Evolutionary conservation across 495 filamentous ascomycete species (phyloP).

Genomic region (Podospora bellae-mahoneyi): DNA sequence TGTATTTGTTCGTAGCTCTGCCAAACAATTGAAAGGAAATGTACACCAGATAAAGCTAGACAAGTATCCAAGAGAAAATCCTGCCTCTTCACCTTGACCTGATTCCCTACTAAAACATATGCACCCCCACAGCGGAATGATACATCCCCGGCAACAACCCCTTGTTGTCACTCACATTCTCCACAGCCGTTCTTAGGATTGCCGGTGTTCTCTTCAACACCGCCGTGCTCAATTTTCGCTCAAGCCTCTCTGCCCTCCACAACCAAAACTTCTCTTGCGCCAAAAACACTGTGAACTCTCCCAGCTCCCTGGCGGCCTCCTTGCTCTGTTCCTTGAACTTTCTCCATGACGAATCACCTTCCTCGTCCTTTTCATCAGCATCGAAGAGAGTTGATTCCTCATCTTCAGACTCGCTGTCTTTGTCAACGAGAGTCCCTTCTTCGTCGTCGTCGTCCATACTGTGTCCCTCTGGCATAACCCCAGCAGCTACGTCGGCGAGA

Average conservation of each 20-base stretch:
- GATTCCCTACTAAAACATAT: conserved; percentile 27
- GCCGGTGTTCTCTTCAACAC: conserved; percentile 37
- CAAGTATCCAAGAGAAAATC: no score
- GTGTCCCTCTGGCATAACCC: background rate
- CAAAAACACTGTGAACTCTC: conserved; percentile 20
- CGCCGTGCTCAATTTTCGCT: conserved; percentile 33
- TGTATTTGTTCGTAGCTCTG: no score
- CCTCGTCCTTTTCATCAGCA: background rate
- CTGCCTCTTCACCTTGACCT: no score
- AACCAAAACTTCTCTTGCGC: conserved; percentile 34
- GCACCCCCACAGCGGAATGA: conserved; percentile 31
- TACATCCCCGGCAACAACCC: conserved; percentile 40
- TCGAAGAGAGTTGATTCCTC: conserved; percentile 10
- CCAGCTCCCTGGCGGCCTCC: conserved; percentile 25
- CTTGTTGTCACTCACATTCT: conserved; percentile 38
- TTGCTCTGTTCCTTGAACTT: conserved; percentile 18
- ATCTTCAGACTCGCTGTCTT: conserved; percentile 28
- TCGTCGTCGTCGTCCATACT: conserved; percentile 18
- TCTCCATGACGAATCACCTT: no score
- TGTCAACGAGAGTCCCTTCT: conserved; percentile 10
- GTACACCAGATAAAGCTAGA: no score
- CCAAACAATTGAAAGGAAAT: no score
- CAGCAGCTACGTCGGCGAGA: conserved; percentile 7
- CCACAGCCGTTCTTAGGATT: conserved; percentile 34
- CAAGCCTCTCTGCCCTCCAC: conserved; percentile 31